phyloP scores from a whole-genome alignment of 305 asterid genomes.

The Solanum chacoense region DNA sequence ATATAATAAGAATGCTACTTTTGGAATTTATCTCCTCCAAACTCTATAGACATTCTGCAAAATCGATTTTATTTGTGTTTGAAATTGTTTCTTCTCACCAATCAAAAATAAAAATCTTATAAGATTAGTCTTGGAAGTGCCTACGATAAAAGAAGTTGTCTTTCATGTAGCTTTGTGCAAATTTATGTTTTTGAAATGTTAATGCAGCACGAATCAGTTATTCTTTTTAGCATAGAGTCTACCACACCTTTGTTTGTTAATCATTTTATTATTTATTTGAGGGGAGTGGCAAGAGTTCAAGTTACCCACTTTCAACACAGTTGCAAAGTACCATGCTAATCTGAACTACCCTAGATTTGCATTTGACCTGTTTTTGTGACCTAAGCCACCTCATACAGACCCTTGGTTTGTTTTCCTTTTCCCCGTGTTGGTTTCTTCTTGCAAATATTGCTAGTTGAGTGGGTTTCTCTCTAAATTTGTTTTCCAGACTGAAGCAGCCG shows the following conservation, averaged over 20 bases:
- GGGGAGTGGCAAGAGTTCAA: not conserved
- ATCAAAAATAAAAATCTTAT: not conserved
- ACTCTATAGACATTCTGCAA: not conserved
- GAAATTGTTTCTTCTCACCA: not conserved
- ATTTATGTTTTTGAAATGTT: not conserved
- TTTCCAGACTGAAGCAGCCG: constrained; percentile 89
- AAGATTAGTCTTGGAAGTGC: not conserved
- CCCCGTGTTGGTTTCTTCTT: not conserved
- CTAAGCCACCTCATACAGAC: not conserved
- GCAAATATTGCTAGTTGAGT: not conserved
- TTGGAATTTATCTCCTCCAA: not conserved
- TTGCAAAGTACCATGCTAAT: not conserved
- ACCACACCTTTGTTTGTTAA: not conserved
- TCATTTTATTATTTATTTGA: not conserved
- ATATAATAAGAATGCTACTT: not conserved
- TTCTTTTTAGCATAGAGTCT: not conserved
- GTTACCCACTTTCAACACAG: not conserved
- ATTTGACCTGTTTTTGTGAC: not conserved
- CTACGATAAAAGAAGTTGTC: not conserved
- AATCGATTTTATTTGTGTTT: not conserved
- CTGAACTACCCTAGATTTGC: not conserved
- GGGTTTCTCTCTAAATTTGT: not conserved
- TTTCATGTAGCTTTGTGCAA: not conserved
- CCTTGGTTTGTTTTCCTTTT: not conserved
- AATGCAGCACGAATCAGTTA: not conserved